These are phyloP conservation scores for Oryza meridionalis DNA, from an alignment of 176 grass and related monocot genomes.

Conservation along the genomic window DNA sequence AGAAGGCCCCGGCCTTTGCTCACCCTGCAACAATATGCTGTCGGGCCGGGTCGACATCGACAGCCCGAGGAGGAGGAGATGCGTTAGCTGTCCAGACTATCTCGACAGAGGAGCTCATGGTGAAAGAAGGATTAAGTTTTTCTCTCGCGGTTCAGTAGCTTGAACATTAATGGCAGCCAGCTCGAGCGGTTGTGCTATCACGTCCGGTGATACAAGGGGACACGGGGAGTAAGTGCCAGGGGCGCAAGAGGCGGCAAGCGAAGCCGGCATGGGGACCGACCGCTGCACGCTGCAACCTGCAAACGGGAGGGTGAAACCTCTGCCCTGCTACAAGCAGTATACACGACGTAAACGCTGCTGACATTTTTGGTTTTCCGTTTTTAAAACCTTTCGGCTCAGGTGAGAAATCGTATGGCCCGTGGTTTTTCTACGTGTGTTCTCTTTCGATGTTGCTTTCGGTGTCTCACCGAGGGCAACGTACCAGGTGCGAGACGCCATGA, in stretches of 20 bases:
- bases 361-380: not conserved
- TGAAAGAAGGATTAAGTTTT: not conserved
- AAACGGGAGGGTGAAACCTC: constrained; percentile 9
- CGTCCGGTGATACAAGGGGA: not conserved
- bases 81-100: not conserved
- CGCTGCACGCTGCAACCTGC: constrained; percentile 30
- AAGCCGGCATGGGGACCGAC: constrained; percentile 31
- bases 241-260: constrained; percentile 19
- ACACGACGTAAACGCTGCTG: not conserved
- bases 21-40: constrained; percentile 13
- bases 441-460: constrained; percentile 25
- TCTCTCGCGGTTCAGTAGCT: not conserved
- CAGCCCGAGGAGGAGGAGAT: not conserved
- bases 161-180: not conserved
- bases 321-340: not conserved
- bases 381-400: not conserved
- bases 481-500: not conserved
- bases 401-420: not conserved
- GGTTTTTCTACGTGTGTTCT: not conserved
- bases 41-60: not conserved
- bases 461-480: not conserved
- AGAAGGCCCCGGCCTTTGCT: not conserved
- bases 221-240: constrained; percentile 37
- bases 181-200: constrained; percentile 26
- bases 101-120: not conserved